phyloP scores from a whole-genome alignment of 192 early-diverging fungal genomes.

The Coemansia reversa region DNA sequence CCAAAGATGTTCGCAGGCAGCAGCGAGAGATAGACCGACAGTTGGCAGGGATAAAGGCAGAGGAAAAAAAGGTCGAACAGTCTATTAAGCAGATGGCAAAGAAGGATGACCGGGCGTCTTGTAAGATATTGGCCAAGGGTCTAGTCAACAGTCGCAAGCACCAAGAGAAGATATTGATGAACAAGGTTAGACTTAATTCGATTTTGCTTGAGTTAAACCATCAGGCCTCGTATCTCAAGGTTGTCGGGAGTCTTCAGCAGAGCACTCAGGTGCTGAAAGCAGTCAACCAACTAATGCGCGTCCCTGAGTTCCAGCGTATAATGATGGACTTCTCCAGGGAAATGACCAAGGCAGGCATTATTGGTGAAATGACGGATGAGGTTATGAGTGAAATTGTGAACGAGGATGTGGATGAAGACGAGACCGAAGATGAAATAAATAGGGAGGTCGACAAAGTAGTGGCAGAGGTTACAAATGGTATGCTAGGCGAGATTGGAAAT shows the following conservation, averaged over 20 bases:
- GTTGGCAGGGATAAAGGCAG: conserved; percentile 71
- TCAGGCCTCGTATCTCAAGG: conserved; percentile 82
- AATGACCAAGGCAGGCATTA: conserved; percentile 98
- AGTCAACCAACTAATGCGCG: conserved; percentile 82
- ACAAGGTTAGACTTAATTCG: conserved; percentile 92
- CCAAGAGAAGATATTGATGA: conserved; percentile 77
- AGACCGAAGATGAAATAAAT: conserved; percentile 84
- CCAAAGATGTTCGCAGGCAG: conserved; percentile 73
- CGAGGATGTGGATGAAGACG: conserved; percentile 90
- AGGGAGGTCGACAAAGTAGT: conserved; percentile 92
- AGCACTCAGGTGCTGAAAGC: conserved; percentile 87
- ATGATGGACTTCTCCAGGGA: conserved; percentile 94
- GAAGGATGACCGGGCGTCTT: conserved; percentile 72
- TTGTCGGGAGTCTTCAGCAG: conserved; percentile 84
- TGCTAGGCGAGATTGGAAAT: conserved; percentile 13
- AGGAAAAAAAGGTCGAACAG: conserved; percentile 80
- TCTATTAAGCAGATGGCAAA: conserved; percentile 85
- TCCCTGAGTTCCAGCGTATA: conserved; percentile 78
- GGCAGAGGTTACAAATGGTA: conserved; percentile 85
- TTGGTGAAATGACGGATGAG: conserved; percentile 94
- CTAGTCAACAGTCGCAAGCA: conserved; percentile 76
- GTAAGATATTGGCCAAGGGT: conserved; percentile 79
- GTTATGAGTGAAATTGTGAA: conserved; percentile 85
- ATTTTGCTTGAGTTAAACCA: conserved; percentile 86
- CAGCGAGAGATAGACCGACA: conserved; percentile 86